Conservation (phyloP, 208 protist genomes). For the Borovskyia barvae region DNA sequence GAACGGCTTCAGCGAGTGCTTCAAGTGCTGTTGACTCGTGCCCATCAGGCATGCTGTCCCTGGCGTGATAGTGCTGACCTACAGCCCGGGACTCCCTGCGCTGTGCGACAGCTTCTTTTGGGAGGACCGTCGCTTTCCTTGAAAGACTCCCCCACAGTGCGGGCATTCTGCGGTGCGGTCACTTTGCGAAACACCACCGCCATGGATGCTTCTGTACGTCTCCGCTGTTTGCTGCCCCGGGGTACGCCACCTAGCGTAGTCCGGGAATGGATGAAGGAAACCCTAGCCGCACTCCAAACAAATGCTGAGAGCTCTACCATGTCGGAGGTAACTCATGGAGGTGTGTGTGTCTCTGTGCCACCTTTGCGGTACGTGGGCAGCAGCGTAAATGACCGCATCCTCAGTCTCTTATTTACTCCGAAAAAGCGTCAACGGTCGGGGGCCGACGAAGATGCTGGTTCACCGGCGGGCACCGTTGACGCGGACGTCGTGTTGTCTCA, state of each 20-base stretch:
- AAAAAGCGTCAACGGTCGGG: constrained; percentile 11
- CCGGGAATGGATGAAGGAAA: constrained; percentile 5
- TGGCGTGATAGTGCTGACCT: constrained; percentile 11
- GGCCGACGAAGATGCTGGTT: neutral
- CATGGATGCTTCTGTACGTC: neutral
- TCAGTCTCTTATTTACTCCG: constrained; percentile 30
- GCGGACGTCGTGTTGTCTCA: constrained; percentile 11
- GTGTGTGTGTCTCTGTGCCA: neutral
- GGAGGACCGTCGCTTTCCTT: constrained; percentile 20
- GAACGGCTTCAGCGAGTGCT: constrained; percentile 9
- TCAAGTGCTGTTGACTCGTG: constrained; percentile 7
- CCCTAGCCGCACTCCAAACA: neutral
- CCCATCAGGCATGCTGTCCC: constrained; percentile 15
- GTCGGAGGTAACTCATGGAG: neutral
- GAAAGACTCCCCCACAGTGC: constrained; percentile 34
- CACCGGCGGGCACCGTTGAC: neutral
- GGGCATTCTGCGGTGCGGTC: constrained; percentile 44
- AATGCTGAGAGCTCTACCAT: too few species aligned
- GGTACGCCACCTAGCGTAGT: constrained; percentile 42
- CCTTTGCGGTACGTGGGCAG: constrained; percentile 22
- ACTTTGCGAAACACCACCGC: neutral
- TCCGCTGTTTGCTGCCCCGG: constrained; percentile 45
- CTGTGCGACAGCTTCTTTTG: constrained; percentile 27
- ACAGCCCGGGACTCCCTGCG: neutral
- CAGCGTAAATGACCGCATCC: constrained; percentile 30